Conservation (phyloP, 73 alveolate genomes). For the Blepharisma stoltei region DNA sequence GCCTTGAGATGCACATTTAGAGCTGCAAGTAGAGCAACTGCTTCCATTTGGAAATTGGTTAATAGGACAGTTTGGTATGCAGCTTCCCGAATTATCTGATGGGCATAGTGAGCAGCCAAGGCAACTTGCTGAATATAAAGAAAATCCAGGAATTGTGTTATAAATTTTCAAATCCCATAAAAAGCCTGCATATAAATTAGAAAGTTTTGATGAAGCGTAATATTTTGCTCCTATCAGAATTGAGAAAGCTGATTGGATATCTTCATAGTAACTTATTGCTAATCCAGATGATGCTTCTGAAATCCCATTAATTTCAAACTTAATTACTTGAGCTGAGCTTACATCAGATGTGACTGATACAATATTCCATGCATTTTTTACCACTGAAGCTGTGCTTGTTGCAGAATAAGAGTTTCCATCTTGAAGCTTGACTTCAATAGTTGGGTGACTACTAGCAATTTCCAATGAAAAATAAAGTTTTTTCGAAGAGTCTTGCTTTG, state of each 20-base stretch:
- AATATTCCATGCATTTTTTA: no score
- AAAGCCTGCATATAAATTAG: neutral
- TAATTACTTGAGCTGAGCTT: no score
- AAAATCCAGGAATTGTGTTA: neutral
- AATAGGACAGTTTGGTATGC: neutral
- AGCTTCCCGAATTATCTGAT: neutral
- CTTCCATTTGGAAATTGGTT: neutral
- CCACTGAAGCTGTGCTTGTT: no score
- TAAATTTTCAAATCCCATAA: neutral
- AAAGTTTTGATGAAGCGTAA: neutral
- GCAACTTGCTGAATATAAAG: neutral
- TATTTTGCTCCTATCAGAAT: conserved; percentile 4
- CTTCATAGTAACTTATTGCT: no score
- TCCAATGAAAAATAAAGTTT: no score
- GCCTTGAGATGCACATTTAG: neutral
- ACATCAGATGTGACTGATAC: no score
- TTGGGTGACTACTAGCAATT: no score
- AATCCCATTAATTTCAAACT: no score
- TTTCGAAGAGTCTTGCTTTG: neutral
- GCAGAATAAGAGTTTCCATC: no score
- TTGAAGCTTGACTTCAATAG: no score
- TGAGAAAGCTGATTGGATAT: no score
- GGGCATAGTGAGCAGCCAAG: neutral
- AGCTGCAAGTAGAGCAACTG: neutral
- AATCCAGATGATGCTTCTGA: no score